These are phyloP conservation scores for Westerdykella sp. DNA, from an alignment of 2,329 filamentous ascomycete genomes.

Conservation along the genomic window DNA sequence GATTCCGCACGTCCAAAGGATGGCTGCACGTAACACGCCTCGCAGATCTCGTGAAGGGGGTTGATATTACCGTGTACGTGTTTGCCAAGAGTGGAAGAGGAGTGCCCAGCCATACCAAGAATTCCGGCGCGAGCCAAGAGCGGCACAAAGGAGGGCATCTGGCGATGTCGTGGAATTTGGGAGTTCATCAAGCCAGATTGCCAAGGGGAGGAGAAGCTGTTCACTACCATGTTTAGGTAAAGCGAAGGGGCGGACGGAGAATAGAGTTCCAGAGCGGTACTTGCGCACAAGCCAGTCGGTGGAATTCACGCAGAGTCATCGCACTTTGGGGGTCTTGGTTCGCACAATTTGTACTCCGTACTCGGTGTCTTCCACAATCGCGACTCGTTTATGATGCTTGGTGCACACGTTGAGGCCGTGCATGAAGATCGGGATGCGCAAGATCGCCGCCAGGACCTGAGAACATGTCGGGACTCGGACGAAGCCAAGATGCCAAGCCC, in stretches of 20 bases:
- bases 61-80: not conserved
- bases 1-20: not conserved
- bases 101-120: conserved; percentile 7
- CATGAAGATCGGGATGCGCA: too few relatives aligned
- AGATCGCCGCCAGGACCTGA: too few relatives aligned
- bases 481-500: not conserved
- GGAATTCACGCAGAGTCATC: too few relatives aligned
- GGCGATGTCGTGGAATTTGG: conserved; percentile 3
- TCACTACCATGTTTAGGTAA: conserved; percentile 3
- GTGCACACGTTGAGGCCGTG: too few relatives aligned
- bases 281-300: not conserved
- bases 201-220: conserved; percentile 8
- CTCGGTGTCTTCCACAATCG: not conserved
- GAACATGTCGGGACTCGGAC: too few relatives aligned
- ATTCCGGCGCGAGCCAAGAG: conserved; percentile 14
- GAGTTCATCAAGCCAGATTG: conserved; percentile 7
- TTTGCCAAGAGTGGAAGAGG: conserved; percentile 14
- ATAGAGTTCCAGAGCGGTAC: conserved; percentile 7
- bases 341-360: not conserved
- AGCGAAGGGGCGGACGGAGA: conserved; percentile 2
- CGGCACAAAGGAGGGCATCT: conserved; percentile 10
- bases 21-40: not conserved
- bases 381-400: not conserved
- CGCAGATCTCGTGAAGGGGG: too few relatives aligned
- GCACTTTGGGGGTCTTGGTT: conserved; percentile 2